Evolutionary conservation across 2,329 filamentous ascomycete species (phyloP).

Genomic region (Diplodia mutila): DNA sequence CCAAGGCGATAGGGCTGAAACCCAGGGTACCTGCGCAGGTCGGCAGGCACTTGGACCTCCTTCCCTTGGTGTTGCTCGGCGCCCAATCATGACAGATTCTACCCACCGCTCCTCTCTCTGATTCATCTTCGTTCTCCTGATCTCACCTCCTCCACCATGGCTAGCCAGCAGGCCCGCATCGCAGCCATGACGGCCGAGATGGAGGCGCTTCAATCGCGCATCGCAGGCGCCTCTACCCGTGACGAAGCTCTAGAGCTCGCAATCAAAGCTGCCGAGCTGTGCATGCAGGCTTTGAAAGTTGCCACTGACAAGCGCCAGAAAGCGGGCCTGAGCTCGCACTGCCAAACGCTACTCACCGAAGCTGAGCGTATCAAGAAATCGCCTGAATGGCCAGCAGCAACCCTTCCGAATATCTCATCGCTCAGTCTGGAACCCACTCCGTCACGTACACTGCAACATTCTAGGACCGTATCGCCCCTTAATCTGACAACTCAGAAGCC

Average conservation of each 20-base stretch:
- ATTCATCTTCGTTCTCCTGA: neutral
- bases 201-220: slow-evolving; percentile 43
- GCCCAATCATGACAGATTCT: neutral
- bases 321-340: slow-evolving; percentile 67
- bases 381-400: slow-evolving; percentile 32
- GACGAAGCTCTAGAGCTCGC: slow-evolving; percentile 73
- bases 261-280: slow-evolving; percentile 76
- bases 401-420: slow-evolving; percentile 2
- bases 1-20: neutral
- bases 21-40: neutral
- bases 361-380: slow-evolving; percentile 75
- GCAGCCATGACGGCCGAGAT: slow-evolving; percentile 7
- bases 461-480: neutral
- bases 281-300: slow-evolving; percentile 74
- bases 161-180: neutral
- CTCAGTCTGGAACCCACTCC: slow-evolving; percentile 3
- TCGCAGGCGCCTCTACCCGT: slow-evolving; percentile 57
- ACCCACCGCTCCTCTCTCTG: neutral
- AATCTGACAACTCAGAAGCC: neutral
- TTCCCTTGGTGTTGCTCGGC: neutral
- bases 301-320: slow-evolving; percentile 66
- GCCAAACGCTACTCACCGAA: slow-evolving; percentile 67
- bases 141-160: neutral
- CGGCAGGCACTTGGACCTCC: slow-evolving; percentile 6
- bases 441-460: neutral